These are phyloP conservation scores for Tylopilus vinaceipallidus DNA, from an alignment of 768 basidiomycete genomes.

Conservation along the genomic window DNA sequence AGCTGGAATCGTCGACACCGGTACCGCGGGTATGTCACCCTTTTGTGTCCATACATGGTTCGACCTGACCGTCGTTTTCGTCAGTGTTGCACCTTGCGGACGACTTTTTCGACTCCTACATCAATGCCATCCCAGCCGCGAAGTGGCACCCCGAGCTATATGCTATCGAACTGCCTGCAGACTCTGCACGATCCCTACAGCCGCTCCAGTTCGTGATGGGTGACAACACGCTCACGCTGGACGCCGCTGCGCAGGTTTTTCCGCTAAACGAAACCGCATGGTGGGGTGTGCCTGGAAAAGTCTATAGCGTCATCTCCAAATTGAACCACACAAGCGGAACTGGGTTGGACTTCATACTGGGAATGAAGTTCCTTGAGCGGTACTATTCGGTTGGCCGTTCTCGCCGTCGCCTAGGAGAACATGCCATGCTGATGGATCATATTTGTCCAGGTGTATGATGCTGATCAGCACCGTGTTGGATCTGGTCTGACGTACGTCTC, in stretches of 20 bases:
- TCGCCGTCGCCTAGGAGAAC: too few species aligned
- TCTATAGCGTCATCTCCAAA: too few species aligned
- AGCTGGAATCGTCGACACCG: background rate
- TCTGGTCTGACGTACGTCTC: background rate
- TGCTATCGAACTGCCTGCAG: conserved; percentile 11
- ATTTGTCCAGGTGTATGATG: too few species aligned
- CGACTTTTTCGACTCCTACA: conserved; percentile 10
- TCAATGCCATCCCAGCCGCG: conserved; percentile 14
- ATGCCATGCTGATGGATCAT: too few species aligned
- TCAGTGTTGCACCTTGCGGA: conserved; percentile 11
- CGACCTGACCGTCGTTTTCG: background rate
- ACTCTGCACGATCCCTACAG: conserved; percentile 8
- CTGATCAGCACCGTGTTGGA: background rate
- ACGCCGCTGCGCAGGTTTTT: background rate
- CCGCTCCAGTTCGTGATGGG: conserved; percentile 10
- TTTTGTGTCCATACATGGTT: background rate
- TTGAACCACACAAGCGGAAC: too few species aligned
- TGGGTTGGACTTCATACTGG: too few species aligned
- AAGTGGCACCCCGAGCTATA: background rate
- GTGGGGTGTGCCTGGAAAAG: too few species aligned
- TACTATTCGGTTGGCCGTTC: too few species aligned
- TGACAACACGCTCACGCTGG: background rate
- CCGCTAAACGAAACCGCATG: background rate
- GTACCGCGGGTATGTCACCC: background rate
- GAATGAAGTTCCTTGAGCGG: too few species aligned